phyloP scores from a whole-genome alignment of 116 monocot species.

The Dioscorea cayenensis region DNA sequence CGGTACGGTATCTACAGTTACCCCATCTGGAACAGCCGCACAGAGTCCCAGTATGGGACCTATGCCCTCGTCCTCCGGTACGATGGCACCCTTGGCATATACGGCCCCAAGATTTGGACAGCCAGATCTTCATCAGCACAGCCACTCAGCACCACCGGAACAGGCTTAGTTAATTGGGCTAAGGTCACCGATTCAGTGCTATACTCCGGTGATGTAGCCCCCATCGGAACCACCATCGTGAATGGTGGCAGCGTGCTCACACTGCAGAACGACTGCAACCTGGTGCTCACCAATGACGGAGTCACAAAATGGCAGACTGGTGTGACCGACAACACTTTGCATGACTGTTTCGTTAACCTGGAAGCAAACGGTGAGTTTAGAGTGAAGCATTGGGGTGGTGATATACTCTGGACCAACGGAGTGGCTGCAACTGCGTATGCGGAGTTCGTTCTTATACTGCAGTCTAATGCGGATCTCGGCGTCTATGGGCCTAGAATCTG shows the following conservation, averaged over 20 bases:
- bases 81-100: slow-evolving; percentile 4
- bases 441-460: not conserved
- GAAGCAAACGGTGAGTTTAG: not conserved
- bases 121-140: too few species aligned
- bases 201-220: not conserved
- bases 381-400: not conserved
- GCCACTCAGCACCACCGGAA: not conserved
- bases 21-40: not conserved
- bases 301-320: not conserved
- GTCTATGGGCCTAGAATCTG: not conserved
- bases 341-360: not conserved
- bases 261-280: not conserved
- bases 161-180: not conserved
- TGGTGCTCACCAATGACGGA: not conserved
- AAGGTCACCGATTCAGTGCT: not conserved
- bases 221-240: not conserved
- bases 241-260: not conserved
- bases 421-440: not conserved
- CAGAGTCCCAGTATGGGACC: not conserved
- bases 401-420: not conserved
- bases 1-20: too few species aligned
- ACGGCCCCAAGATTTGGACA: not conserved
- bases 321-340: not conserved
- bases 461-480: not conserved
- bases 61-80: slow-evolving; percentile 9